Evolutionary conservation across 495 filamentous ascomycete species (phyloP), one percentile per base, ranked within the genome.

Genomic region (Neurospora sp.): DNA sequence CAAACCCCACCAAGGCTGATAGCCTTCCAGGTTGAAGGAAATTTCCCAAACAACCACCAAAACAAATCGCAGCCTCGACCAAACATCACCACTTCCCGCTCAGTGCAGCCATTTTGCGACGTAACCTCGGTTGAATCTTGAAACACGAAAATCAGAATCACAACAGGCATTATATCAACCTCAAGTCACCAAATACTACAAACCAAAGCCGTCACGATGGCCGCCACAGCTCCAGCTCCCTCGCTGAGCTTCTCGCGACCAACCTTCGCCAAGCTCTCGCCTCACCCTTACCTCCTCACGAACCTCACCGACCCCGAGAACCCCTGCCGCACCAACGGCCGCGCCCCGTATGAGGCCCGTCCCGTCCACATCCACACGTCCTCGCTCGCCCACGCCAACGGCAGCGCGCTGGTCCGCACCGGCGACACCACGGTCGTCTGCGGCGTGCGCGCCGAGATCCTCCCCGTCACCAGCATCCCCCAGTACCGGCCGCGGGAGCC

Each of bases 361-460:
- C 80, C 86, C 27, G 88, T 91, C 10, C 88, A 88, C 9, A 83
- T 93, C 72, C 94, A 97, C 80, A 90, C 90, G 5, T 89, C 90
- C 70, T 92, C 92, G 5, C 86, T 99, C 69, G 91, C 92, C 2
- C 94, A 99, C 79, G 90, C 92, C 68, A 89, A 94, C 79, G 96
- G 96, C 61, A 94, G 91, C 76, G 91, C 94, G 7, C 92, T 98
- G 1, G 92, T 98, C 37, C 88, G 96, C 39, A 82, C 89, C 37
- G 96, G 96, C 46, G 93, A 98, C 79, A 98, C 94, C 9, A 92
- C 93, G 0, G 93, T 94, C 8, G 93, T 99, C 22, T 97, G 94
- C 80, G 96, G 96, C 61, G 89, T 98, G 31, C 88, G 94, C 27
- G 94, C 86, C 22, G 96, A 98, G 82, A 88, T 97, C 20, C 81